Evolutionary conservation across 1,139 yeast genomes (phyloP), one percentile per base, ranked within the genome.

Genomic region (Debaryomyces singareniensis): DNA sequence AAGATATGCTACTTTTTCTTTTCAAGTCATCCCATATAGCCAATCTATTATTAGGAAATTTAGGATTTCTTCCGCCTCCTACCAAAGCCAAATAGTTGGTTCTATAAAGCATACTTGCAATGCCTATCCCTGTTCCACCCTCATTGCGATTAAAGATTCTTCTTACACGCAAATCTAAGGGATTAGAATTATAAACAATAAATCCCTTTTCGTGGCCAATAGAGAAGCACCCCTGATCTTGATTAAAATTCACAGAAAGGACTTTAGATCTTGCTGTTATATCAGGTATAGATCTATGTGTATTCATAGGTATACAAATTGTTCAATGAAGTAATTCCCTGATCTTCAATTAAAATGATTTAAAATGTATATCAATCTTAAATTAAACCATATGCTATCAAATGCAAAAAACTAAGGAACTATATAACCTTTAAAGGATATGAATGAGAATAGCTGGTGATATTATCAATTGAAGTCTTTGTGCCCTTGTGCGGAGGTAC

Each of bases 1-100:
- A 58, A 20, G 74, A 70, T 16, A 85, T 63, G n/a, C 89, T 82
- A 26, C 78, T 78, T 43, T 78, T 78, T 31, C 82, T 71, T 53
- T 85, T 83, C 38, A 85, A 55, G 51, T 89, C 97, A 55, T 89
- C 96, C 96, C 96, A 89, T 11, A 89, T 79, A 20, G 86, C 70
- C 29, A 81, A 66, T 49, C 82, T 82, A 54, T 85, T 85, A 42
- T 74, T 68, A 2, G 95, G 83, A 46, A 76, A 83, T 42, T 75
- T 68, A 21, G 96, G 96, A 36, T 71, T 68, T 37, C 71, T 67
- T 1, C 96, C 96, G 7, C 96, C 95, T 1, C 96, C 96, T 1
- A 87, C 86, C 27, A 89, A 55, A 1, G 91, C 96, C 34, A 89
- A 67, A 50, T 87, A 87, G 55, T 89, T 89, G 1, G 96, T 87